Conservation (phyloP, 768 basidiomycete genomes). For the Suillus hirtellus region DNA sequence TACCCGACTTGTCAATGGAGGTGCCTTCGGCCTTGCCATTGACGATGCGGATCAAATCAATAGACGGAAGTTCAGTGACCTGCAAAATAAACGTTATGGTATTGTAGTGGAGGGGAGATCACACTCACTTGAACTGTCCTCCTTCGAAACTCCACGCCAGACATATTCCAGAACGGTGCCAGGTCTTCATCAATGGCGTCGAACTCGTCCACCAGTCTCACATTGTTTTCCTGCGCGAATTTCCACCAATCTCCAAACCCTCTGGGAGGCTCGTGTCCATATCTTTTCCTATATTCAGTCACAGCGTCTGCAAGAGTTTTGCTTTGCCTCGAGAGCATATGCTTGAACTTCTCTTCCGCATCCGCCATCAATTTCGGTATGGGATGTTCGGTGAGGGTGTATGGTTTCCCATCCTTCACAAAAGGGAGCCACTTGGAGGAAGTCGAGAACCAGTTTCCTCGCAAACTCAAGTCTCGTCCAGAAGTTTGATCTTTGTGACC, state of each 20-base stretch:
- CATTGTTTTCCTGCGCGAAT: conserved; percentile 71
- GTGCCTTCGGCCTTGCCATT: conserved; percentile 61
- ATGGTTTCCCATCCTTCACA: conserved; percentile 1
- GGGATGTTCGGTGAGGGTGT: conserved; percentile 58
- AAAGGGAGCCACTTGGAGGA: conserved; percentile 27
- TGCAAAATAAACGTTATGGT: conserved; percentile 29
- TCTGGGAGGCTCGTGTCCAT: conserved; percentile 76
- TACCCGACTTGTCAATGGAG: conserved; percentile 54
- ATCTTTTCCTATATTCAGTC: conserved; percentile 76
- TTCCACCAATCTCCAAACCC: conserved; percentile 93
- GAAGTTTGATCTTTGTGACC: conserved; percentile 30
- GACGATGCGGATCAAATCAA: conserved; percentile 82
- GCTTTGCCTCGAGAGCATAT: conserved; percentile 73
- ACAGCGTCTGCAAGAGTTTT: conserved; percentile 78
- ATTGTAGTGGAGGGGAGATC: neutral
- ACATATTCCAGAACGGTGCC: conserved; percentile 79
- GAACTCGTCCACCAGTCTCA: conserved; percentile 89
- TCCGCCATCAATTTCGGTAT: conserved; percentile 83
- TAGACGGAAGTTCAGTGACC: conserved; percentile 78
- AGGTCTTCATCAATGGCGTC: conserved; percentile 79
- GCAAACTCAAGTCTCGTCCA: neutral
- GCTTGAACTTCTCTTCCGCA: conserved; percentile 72
- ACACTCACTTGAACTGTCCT: conserved; percentile 56
- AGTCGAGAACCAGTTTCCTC: conserved; percentile 19
- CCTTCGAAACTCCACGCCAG: conserved; percentile 69